phyloP scores from a whole-genome alignment of 306 rosid species.

The Quercus robur region DNA sequence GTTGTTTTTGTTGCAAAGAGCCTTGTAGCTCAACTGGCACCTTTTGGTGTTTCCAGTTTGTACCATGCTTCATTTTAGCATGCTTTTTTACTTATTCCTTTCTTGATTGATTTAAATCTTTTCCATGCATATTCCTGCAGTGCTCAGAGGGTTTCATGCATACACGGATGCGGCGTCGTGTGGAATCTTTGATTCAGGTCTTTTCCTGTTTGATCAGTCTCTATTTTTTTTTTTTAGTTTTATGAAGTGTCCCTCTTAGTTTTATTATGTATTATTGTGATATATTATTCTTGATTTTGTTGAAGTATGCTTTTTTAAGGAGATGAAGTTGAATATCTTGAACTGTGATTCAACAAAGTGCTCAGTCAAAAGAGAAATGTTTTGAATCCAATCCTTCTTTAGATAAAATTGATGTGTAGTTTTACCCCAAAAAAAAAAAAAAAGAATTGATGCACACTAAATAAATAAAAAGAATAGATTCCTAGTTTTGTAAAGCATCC shows the following conservation, averaged over 20 bases:
- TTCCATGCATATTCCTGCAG: constrained; percentile 39
- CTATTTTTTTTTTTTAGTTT: constrained; percentile 6
- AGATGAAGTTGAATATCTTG: background rate
- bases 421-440: background rate
- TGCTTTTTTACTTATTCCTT: background rate
- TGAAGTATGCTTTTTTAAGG: background rate
- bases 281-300: background rate
- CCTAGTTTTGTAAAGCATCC: background rate
- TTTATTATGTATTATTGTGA: constrained; percentile 5
- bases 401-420: background rate
- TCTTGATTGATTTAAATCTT: background rate
- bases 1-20: background rate
- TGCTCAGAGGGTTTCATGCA: constrained; percentile 99
- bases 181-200: constrained; percentile 93
- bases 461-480: no score
- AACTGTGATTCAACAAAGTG: background rate
- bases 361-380: background rate
- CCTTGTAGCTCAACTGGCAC: no score
- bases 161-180: constrained; percentile 98
- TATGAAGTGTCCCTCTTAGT: background rate
- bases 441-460: no score
- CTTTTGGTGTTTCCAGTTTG: no score
- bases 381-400: background rate
- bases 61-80: background rate
- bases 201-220: constrained; percentile 11